Evolutionary conservation across 345 rosid genomes (phyloP), one percentile per base, ranked within the genome.

Genomic region (Carallia brachiata): DNA sequence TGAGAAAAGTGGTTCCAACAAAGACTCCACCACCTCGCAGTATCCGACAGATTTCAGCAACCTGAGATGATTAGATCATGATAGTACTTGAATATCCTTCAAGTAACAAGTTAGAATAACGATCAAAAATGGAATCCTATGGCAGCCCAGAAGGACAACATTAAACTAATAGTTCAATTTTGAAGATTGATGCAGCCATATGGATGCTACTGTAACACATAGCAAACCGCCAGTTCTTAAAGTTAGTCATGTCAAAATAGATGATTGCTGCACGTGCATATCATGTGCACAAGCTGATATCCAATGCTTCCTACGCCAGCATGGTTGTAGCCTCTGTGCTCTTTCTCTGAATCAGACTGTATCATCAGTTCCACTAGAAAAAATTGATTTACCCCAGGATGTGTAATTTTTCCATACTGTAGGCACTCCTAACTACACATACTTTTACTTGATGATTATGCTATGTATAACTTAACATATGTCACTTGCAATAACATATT

Each of bases 1-100:
- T 84, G 44, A 92, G 93, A 80, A 95, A 91, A 40, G 97, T 95
- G 32, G 92, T 90, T 70, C 97, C 97, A 17, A 90, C 97, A 80
- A 91, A 89, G 18, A 95, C 90, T 69, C 97, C 97, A 52, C 97
- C 97, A 44, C 93, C 90, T 77, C 86, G 81, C 72, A 90, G 72
- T 67, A 83, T 73, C 65, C 99, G 93, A 62, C 88, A 80, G 69
- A 95, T 92, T 85, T 95, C 97, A 77, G 99, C 95, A 79, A 95
- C 66, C 96, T 89, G 86, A 61, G 57, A 70, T 27, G n/a, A 61
- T 39, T 3, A 53, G 31, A 70, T 15, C 44, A 40, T 40, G 36
- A 36, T 70, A 68, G 7, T 36, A 63, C 19, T 23, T 47, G 47
- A 50, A n/a, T 48, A 30, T 44, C 50, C 17, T 0, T 3, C 50